Evolutionary conservation across 78 protist species (phyloP), one percentile per base, ranked within the genome.

Genomic region (Speleostelium caveatum): DNA sequence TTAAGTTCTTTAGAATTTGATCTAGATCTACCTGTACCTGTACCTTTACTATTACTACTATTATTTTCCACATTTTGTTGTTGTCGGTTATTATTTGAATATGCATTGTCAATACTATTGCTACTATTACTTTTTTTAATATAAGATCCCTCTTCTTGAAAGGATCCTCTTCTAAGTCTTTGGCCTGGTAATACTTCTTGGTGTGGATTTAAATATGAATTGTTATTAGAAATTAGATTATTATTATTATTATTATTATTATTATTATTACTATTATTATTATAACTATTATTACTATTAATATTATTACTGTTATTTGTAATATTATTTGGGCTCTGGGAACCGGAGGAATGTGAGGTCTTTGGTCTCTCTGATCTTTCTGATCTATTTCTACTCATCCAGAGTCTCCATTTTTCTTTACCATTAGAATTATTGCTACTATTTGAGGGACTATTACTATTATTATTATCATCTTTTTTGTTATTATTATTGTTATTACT

Each of bases 191-290:
- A 19, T 22, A 10, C 72, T 26, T 21, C 35, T 21, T 32, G 24
- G 85, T 30, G 12, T 38, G n/a, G 49, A 61, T 38, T 42, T 22
- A 26, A 35, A 71, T 53, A 32, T 41, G 10, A 10, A 51, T 26
- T 72, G 51, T 42, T 71, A 51, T 51, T 32, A 51, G 3, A 21
- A 21, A 5, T 68, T 16, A 2, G n/a, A 51, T 32, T 71, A 51
- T 32, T 51, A 51, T 71, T 42, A 53, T 4, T 72, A 72, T 72
- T 72, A 72, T 72, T 49, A 53, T 16, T 45, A 49, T 30, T 69
- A 49, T 1, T 69, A 49, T 45, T 66, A 39, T 39, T 66, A 38
- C n/a, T 39, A 22, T 0, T n/a, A 38, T 65, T 22, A 19, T 21
- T 65, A 1, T 26, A 24, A 45, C 3, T 24, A 45, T 68, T 26